Percentiles rank a stretch among this genome's conserved stretches.
These are phyloP conservation scores for Myxozyma vanderwaltii DNA, from an alignment of 805 yeast species.

Conservation along the genomic window DNA sequence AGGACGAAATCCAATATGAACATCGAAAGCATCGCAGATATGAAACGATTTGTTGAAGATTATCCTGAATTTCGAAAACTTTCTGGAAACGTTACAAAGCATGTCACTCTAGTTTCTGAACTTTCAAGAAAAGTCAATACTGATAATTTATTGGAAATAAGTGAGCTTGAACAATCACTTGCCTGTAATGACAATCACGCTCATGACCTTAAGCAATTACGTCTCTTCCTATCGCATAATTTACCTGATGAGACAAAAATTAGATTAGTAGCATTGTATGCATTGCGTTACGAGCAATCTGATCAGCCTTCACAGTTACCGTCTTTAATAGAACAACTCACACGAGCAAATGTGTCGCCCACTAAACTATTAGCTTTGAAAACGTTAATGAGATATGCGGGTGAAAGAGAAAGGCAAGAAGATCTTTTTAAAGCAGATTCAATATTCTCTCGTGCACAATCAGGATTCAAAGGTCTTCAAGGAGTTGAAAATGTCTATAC, in stretches of 20 bases:
- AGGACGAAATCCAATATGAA: constrained; percentile 75
- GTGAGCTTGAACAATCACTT: constrained; percentile 87
- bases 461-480: constrained; percentile 48
- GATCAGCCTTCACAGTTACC: constrained; percentile 45
- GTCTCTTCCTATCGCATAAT: constrained; percentile 52
- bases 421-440: constrained; percentile 46
- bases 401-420: constrained; percentile 50
- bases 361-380: constrained; percentile 51
- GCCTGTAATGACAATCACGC: constrained; percentile 65
- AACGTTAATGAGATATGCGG: constrained; percentile 51
- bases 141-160: constrained; percentile 72
- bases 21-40: constrained; percentile 79
- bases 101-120: constrained; percentile 86
- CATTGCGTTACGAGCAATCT: constrained; percentile 63
- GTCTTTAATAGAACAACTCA: constrained; percentile 43
- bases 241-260: constrained; percentile 59
- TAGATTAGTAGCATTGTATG: constrained; percentile 72
- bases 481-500: constrained; percentile 66
- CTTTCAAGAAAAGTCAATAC: constrained; percentile 70
- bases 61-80: constrained; percentile 91
- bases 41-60: constrained; percentile 86
- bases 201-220: constrained; percentile 58
- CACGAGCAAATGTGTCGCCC: constrained; percentile 30
- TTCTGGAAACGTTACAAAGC: constrained; percentile 86
- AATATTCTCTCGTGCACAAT: constrained; percentile 47